phyloP scores from a whole-genome alignment of 2,329 filamentous ascomycete genomes.

The Arthrobotrys iridis region DNA sequence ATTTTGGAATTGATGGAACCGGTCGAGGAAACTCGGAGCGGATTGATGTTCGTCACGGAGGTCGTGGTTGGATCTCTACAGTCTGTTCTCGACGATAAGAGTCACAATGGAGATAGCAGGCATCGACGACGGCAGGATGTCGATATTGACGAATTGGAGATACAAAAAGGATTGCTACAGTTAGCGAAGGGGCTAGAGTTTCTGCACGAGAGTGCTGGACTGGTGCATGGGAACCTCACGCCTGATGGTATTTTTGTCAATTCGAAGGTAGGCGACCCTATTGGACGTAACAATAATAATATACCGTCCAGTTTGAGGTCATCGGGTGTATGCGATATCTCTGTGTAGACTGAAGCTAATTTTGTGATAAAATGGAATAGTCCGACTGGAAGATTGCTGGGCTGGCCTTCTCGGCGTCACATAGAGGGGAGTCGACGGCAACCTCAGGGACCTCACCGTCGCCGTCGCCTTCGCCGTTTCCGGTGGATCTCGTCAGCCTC shows the following conservation, averaged over 20 bases:
- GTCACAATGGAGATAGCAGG: slow-evolving; percentile 77
- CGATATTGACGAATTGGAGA: slow-evolving; percentile 95
- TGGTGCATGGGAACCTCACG: slow-evolving; percentile 93
- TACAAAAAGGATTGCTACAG: slow-evolving; percentile 94
- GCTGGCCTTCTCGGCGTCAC: slow-evolving; percentile 85
- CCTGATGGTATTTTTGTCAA: slow-evolving; percentile 95
- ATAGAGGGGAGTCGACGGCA: slow-evolving; percentile 76
- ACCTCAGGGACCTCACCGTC: slow-evolving; percentile 71
- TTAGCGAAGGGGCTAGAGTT: slow-evolving; percentile 95
- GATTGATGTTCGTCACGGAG: slow-evolving; percentile 95
- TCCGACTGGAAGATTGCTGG: slow-evolving; percentile 99
- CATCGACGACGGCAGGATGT: slow-evolving; percentile 76
- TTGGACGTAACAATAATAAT: no score
- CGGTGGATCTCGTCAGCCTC: slow-evolving; percentile 41
- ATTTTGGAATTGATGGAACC: slow-evolving; percentile 93
- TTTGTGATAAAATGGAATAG: no score
- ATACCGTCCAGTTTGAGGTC: no score
- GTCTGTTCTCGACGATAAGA: slow-evolving; percentile 84
- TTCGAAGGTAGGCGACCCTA: slow-evolving; percentile 73
- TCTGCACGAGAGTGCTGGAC: slow-evolving; percentile 89
- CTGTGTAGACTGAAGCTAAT: not conserved
- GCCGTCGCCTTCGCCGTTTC: slow-evolving; percentile 69
- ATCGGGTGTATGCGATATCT: no score
- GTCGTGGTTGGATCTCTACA: slow-evolving; percentile 88
- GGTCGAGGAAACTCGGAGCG: slow-evolving; percentile 90